Evolutionary conservation across 73 alveolate species (phyloP).

Genomic region (Paramecium sexaurelia): DNA sequence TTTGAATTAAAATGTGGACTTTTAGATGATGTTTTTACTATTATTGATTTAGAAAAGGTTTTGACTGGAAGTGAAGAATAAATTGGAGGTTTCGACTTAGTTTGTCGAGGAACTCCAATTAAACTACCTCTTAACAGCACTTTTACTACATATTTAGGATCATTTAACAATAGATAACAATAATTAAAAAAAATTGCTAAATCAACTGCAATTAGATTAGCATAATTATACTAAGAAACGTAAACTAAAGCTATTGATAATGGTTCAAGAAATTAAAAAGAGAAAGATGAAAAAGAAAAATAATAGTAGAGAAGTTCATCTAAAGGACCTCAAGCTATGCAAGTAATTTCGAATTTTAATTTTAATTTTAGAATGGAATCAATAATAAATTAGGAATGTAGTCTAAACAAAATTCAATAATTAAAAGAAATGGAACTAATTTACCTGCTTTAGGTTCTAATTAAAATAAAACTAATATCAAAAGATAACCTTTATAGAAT

Average conservation of each 20-base stretch:
- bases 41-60: conserved; percentile 87
- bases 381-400: not conserved
- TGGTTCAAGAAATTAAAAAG: not conserved
- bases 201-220: conserved; percentile 95
- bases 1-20: conserved; percentile 94
- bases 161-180: conserved; percentile 94
- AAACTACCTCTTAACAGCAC: conserved; percentile 89
- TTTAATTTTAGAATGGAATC: not conserved
- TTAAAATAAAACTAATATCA: not conserved
- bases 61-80: conserved; percentile 99
- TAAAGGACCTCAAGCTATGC: conserved; percentile 12
- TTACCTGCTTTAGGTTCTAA: conserved; percentile 1
- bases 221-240: conserved; percentile 67
- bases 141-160: conserved; percentile 92
- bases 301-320: conserved; percentile 35
- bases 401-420: not conserved
- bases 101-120: conserved; percentile 93
- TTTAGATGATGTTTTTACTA: conserved; percentile 97
- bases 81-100: conserved; percentile 99
- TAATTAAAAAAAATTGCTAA: conserved; percentile 96
- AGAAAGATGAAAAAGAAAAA: conserved; percentile 36
- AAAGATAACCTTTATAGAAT: conserved; percentile 34
- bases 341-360: not conserved
- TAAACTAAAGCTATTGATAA: conserved; percentile 1
- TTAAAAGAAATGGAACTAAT: conserved; percentile 7